These are phyloP conservation scores for Hyaloperonospora arabidopsidis DNA, from an alignment of 352 stramenopile species.

Conservation along the genomic window DNA sequence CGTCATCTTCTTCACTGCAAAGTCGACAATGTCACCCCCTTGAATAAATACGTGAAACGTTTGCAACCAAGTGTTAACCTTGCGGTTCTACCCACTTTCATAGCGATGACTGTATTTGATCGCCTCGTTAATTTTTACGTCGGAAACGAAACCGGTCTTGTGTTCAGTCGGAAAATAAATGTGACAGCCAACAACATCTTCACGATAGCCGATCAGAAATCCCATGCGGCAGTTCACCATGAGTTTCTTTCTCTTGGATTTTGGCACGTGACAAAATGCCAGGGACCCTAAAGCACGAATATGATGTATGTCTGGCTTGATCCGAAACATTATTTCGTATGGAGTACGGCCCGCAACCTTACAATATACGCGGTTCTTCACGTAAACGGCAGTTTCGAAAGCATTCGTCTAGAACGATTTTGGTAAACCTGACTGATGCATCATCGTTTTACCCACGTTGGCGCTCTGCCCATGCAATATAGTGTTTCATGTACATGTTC, in stretches of 20 bases:
- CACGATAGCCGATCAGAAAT: slow-evolving; percentile 2
- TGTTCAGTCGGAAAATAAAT: slow-evolving; percentile 9
- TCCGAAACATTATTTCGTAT: not conserved
- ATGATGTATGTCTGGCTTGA: not conserved
- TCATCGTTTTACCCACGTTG: too few relatives aligned
- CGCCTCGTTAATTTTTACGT: slow-evolving; percentile 11
- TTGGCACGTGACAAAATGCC: not conserved
- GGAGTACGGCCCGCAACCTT: not conserved
- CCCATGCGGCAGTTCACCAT: not conserved
- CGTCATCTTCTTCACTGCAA: not conserved
- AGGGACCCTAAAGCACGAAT: not conserved
- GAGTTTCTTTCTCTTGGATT: not conserved
- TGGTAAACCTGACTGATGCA: too few relatives aligned
- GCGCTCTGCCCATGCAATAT: slow-evolving; percentile 6
- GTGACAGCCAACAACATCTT: slow-evolving; percentile 8
- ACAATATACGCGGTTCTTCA: not conserved
- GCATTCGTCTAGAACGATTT: not conserved
- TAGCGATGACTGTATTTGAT: slow-evolving; percentile 14
- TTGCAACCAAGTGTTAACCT: slow-evolving; percentile 10
- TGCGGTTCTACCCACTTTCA: slow-evolving; percentile 1
- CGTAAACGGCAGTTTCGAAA: not conserved
- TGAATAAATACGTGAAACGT: not conserved
- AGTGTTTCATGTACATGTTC: slow-evolving; percentile 5
- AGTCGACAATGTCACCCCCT: not conserved
- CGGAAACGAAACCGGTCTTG: slow-evolving; percentile 8